These are phyloP conservation scores for Protea cynaroides DNA, from an alignment of 164 flowering plant species.

Conservation along the genomic window DNA sequence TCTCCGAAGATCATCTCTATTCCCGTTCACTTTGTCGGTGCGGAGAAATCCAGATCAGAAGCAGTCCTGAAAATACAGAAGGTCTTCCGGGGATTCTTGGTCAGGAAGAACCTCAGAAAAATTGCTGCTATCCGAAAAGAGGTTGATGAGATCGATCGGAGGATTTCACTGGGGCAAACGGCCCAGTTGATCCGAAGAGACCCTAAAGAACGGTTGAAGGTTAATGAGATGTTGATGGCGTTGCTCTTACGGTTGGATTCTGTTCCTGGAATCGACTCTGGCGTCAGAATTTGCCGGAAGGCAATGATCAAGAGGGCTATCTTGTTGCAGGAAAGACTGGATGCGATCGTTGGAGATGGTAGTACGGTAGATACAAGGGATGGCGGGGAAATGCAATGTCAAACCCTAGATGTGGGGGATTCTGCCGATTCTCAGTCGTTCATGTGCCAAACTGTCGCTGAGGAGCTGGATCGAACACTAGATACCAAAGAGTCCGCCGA, in stretches of 20 bases:
- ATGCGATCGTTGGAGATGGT: constrained; percentile 22
- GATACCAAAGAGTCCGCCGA: background rate
- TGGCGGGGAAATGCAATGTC: background rate
- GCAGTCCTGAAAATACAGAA: constrained; percentile 62
- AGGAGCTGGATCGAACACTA: background rate
- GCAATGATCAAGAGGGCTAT: constrained; percentile 51
- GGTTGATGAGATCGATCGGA: constrained; percentile 44
- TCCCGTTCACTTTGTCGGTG: constrained; percentile 40
- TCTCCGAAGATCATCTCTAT: constrained; percentile 41
- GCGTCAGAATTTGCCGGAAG: constrained; percentile 56
- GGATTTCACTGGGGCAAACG: constrained; percentile 23
- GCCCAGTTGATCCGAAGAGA: constrained; percentile 39
- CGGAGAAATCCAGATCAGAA: constrained; percentile 23
- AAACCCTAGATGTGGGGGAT: background rate
- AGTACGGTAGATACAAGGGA: background rate
- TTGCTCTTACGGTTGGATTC: constrained; percentile 61
- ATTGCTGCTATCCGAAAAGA: constrained; percentile 30
- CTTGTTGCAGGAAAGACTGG: constrained; percentile 55
- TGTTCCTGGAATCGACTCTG: constrained; percentile 47
- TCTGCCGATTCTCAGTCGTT: background rate
- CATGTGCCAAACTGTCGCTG: background rate
- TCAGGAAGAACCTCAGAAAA: constrained; percentile 50
- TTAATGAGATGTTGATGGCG: constrained; percentile 59
- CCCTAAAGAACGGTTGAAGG: constrained; percentile 44
- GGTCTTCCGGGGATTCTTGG: constrained; percentile 53